Base-by-base conservation (phyloP, 2,329 filamentous ascomycete species). In the Trichothecium roseum region DNA sequence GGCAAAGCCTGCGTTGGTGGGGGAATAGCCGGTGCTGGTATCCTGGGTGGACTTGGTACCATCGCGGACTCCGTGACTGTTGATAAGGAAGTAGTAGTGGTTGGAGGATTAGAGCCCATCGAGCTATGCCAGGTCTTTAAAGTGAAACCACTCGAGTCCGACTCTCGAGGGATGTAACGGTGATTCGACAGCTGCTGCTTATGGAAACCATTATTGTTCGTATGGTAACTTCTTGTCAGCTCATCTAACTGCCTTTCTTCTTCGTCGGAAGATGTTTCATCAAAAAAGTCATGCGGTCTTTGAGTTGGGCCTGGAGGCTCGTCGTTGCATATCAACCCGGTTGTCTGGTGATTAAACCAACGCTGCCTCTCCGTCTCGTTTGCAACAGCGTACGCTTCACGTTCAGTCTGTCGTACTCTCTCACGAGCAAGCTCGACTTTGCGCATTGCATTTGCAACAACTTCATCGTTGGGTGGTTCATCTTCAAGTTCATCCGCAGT, bases 191-290 rank as follows among this genome's bases (percentile, higher is more conserved):
- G 48, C 14, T 81, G 30, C 15, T 84, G 71, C 37, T 35, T 12
- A 41, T 41, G 12, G 42, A 35, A 14, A 39, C 42, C 51, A 88
- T 83, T 39, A 17, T 88, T 82, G 37, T 89, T 84, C 50, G 91
- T 78, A 37, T 79, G 74, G 55, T 87, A 89, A 36, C 83, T 85
- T 43, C 74, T 77, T 0, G 84, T 87, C 72, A 96, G 86, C 54
- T 94, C 86, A 42, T 95, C 89, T 33, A 95, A 58, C 36, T 87
- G 70, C 24, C 79, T 71, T 51, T 88, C 83, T 51, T 88, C 84
- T 37, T 87, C 80, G 3, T 77, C 76, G 1, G 74, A 77, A 20
- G 77, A 76, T 40, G 72, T 67, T 8, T 73, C 78, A 15, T 78
- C 68, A 45, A 81, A 79, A 39, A 75, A 74, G 35, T 76, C 75